Conservation (phyloP, 805 yeast species). For the Yamadazyma phyllophila region DNA sequence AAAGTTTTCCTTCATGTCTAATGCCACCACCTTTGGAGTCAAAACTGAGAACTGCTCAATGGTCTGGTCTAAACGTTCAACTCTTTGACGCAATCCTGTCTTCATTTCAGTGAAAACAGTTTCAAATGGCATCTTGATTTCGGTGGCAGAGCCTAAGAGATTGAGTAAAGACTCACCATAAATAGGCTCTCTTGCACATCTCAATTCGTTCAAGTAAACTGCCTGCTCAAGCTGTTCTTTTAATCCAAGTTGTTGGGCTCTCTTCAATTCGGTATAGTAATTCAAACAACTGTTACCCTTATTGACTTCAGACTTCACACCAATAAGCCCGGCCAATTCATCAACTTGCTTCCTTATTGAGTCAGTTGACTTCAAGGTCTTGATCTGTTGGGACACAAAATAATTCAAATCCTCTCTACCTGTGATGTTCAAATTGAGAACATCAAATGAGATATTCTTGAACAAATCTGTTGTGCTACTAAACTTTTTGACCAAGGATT, state of each 20-base stretch:
- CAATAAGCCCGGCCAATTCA: constrained; percentile 37
- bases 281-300: constrained; percentile 41
- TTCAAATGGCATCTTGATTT: constrained; percentile 7
- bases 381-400: constrained; percentile 44
- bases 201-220: constrained; percentile 60
- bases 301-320: constrained; percentile 18
- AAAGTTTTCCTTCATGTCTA: constrained; percentile 60
- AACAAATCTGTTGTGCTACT: constrained; percentile 1
- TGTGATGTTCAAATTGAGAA: constrained; percentile 60
- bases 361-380: constrained; percentile 45
- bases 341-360: constrained; percentile 45
- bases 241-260: constrained; percentile 49
- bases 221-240: constrained; percentile 55
- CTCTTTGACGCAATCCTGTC: constrained; percentile 25
- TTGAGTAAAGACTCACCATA: constrained; percentile 61
- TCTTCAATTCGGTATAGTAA: constrained; percentile 58
- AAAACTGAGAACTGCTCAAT: constrained; percentile 80
- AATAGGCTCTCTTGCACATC: constrained; percentile 65
- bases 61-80: constrained; percentile 40
- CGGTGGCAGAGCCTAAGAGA: constrained; percentile 25
- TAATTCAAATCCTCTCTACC: constrained; percentile 44
- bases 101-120: constrained; percentile 21
- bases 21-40: constrained; percentile 81
- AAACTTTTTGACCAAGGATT: constrained; percentile 29
- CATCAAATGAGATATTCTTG: constrained; percentile 45